phyloP scores from a whole-genome alignment of 495 filamentous ascomycete genomes.

The Immersiella caudata region DNA sequence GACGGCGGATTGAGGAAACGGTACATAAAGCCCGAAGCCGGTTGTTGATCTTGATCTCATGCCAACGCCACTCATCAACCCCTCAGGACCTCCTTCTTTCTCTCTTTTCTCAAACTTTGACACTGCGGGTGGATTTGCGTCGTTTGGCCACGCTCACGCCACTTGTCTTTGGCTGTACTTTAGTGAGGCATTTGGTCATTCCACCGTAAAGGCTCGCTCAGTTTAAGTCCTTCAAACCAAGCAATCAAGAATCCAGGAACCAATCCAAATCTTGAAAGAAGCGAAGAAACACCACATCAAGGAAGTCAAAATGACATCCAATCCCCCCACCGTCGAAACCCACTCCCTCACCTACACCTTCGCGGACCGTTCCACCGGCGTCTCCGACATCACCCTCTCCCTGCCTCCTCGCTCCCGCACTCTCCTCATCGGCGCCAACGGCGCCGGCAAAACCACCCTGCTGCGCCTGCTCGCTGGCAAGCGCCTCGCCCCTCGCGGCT shows the following conservation, averaged over 20 bases:
- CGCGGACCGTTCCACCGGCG: conserved; percentile 73
- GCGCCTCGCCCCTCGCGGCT: conserved; percentile 75
- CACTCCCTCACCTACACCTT: conserved; percentile 84
- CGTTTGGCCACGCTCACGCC: neutral
- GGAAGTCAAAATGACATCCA: neutral
- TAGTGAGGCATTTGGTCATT: neutral
- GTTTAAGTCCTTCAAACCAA: too few species aligned
- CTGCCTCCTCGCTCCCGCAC: conserved; percentile 85
- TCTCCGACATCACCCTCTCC: conserved; percentile 68
- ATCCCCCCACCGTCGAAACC: conserved; percentile 58
- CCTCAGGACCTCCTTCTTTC: neutral
- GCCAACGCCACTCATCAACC: neutral
- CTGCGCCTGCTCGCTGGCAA: conserved; percentile 87
- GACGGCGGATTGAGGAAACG: neutral
- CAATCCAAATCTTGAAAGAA: neutral
- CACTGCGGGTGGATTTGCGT: neutral
- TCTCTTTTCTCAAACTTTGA: neutral
- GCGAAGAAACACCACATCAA: neutral
- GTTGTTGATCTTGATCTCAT: neutral
- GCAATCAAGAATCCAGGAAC: too few species aligned
- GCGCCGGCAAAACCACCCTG: conserved; percentile 95
- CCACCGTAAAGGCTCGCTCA: neutral
- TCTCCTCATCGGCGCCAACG: conserved; percentile 94
- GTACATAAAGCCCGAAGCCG: neutral
- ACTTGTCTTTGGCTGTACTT: neutral